These are phyloP conservation scores for Macrophomina pseudophaseolina DNA, from an alignment of 2,329 filamentous ascomycete genomes.

Conservation along the genomic window DNA sequence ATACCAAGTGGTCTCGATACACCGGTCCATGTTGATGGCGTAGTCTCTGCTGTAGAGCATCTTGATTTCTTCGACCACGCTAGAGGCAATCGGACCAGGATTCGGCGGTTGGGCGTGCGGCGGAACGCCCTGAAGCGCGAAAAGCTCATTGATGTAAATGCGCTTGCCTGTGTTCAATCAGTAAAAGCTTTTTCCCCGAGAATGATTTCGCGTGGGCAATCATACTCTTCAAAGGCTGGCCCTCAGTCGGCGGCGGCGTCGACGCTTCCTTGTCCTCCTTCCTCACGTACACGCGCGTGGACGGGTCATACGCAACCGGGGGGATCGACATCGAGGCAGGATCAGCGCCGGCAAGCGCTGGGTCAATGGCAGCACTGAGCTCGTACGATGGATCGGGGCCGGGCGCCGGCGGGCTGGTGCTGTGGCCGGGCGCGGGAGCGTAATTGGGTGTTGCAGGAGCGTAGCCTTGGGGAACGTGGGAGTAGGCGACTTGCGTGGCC, in stretches of 20 bases:
- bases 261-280: constrained; percentile 29
- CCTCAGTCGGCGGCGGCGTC: constrained; percentile 32
- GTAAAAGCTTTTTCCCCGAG: background rate
- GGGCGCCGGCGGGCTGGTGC: constrained; percentile 41
- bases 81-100: constrained; percentile 43
- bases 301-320: constrained; percentile 25
- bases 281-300: constrained; percentile 20
- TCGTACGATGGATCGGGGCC: constrained; percentile 54
- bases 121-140: constrained; percentile 65
- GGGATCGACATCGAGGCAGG: constrained; percentile 34
- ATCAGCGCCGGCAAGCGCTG: constrained; percentile 61
- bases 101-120: constrained; percentile 50
- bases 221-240: constrained; percentile 39
- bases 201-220: background rate
- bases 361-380: constrained; percentile 66
- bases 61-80: constrained; percentile 68
- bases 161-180: constrained; percentile 17
- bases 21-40: constrained; percentile 72
- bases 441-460: constrained; percentile 49
- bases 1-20: constrained; percentile 88
- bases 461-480: constrained; percentile 50
- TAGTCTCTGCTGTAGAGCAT: constrained; percentile 78
- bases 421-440: constrained; percentile 34
- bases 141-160: constrained; percentile 74
- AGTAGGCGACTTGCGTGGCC: constrained; percentile 39